phyloP scores from a whole-genome alignment of 495 filamentous ascomycete genomes.

The Penicillium dipodomyicola region DNA sequence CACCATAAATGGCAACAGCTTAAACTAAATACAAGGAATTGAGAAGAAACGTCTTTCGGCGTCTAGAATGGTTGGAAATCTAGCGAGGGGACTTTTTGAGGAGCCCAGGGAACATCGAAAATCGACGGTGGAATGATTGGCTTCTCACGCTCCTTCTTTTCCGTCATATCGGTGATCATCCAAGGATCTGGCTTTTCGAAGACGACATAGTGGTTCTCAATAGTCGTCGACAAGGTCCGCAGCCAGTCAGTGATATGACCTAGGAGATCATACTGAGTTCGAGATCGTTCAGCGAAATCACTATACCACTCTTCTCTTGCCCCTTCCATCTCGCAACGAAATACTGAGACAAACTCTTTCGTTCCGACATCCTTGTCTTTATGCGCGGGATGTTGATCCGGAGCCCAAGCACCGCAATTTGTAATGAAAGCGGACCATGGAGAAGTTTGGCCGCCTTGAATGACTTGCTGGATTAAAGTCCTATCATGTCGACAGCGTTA shows the following conservation, averaged over 20 bases:
- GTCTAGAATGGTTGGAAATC: too few species aligned
- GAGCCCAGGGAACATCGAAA: conserved; percentile 19
- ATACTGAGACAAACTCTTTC: too few species aligned
- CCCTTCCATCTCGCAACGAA: too few species aligned
- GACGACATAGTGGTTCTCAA: conserved; percentile 12
- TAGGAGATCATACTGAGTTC: too few species aligned
- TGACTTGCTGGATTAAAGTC: neutral
- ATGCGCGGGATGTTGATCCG: neutral
- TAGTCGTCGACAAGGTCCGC: too few species aligned
- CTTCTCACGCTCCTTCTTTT: conserved; percentile 14
- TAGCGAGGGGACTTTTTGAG: neutral
- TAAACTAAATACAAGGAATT: too few species aligned
- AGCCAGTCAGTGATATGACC: too few species aligned
- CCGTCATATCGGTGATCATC: conserved; percentile 18
- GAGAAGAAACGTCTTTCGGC: too few species aligned
- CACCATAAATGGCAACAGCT: too few species aligned
- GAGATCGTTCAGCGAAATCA: too few species aligned
- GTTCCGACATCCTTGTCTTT: too few species aligned
- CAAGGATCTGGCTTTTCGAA: conserved; percentile 17
- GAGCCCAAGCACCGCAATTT: conserved; percentile 14
- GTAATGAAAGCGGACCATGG: conserved; percentile 5
- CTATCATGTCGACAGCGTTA: conserved; percentile 13
- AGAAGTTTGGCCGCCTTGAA: neutral
- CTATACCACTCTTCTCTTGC: too few species aligned
- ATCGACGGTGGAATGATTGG: conserved; percentile 16